Percentiles rank a stretch among this genome's conserved stretches.
These are phyloP conservation scores for Tylopilus subfusipes DNA, from an alignment of 768 basidiomycete species.

Conservation along the genomic window DNA sequence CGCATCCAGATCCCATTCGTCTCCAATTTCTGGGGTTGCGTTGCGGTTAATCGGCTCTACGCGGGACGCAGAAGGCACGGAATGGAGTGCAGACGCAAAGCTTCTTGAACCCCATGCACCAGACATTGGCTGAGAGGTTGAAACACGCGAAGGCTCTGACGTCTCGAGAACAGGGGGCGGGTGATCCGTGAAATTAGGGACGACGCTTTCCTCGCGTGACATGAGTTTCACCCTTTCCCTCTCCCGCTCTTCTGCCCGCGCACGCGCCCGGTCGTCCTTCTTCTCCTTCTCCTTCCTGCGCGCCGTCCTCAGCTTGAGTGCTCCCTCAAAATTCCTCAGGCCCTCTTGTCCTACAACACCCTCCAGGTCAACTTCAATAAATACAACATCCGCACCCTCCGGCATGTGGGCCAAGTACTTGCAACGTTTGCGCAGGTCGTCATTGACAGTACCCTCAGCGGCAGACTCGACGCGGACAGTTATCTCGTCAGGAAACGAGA, in stretches of 20 bases:
- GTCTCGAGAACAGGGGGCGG: conserved; percentile 8
- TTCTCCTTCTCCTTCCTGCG: conserved; percentile 77
- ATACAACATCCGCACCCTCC: conserved; percentile 88
- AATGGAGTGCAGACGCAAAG: conserved; percentile 76
- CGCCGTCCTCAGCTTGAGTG: conserved; percentile 69
- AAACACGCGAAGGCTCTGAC: conserved; percentile 13
- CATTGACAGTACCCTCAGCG: conserved; percentile 79
- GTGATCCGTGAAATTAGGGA: conserved; percentile 4
- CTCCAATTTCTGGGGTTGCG: conserved; percentile 35
- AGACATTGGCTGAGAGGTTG: conserved; percentile 19
- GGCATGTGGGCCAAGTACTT: conserved; percentile 94
- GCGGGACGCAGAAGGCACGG: conserved; percentile 45
- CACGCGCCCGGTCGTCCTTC: conserved; percentile 84
- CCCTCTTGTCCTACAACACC: conserved; percentile 73
- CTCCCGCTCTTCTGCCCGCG: conserved; percentile 73
- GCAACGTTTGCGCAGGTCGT: conserved; percentile 90
- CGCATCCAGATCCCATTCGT: conserved; percentile 75
- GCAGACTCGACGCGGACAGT: conserved; percentile 74
- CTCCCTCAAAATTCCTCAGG: conserved; percentile 77
- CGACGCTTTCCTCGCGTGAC: conserved; percentile 18
- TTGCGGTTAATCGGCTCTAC: conserved; percentile 32
- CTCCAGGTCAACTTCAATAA: conserved; percentile 83
- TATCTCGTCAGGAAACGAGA: conserved; percentile 81
- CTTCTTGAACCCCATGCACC: conserved; percentile 80
- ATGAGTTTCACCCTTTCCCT: conserved; percentile 46